Conservation (phyloP, 352 stramenopile genomes). For the Hyaloperonospora brassicae region DNA sequence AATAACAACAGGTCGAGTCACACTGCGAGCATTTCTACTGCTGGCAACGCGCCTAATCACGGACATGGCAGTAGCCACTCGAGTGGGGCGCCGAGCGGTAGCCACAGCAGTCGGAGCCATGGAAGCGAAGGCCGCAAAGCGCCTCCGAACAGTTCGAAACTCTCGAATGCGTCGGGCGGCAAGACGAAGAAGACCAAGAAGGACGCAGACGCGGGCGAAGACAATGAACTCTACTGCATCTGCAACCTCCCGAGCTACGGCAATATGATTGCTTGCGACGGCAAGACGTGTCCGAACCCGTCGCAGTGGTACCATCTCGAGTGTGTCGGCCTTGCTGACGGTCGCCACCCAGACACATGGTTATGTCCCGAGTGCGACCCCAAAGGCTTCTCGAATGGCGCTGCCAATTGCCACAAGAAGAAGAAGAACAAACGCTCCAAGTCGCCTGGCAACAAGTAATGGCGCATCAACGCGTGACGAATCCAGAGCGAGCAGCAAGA, state of each 20-base stretch:
- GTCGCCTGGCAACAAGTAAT: conserved; percentile 57
- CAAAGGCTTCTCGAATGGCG: conserved; percentile 49
- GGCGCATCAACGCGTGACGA: neutral
- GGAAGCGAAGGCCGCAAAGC: conserved; percentile 25
- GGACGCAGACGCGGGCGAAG: conserved; percentile 56
- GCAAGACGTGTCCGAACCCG: conserved; percentile 81
- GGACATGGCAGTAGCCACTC: conserved; percentile 13
- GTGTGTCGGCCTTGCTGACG: conserved; percentile 75
- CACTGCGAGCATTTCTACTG: conserved; percentile 18
- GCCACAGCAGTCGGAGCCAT: conserved; percentile 15
- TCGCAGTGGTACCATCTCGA: conserved; percentile 86
- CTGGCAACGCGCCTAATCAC: conserved; percentile 9
- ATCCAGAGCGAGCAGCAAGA: conserved; percentile 11
- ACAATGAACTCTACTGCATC: conserved; percentile 86
- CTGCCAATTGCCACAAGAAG: conserved; percentile 76
- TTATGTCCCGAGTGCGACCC: conserved; percentile 81
- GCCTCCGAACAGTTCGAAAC: conserved; percentile 20
- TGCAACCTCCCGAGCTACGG: conserved; percentile 82
- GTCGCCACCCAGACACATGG: conserved; percentile 78
- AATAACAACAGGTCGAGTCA: conserved; percentile 18
- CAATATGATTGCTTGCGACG: conserved; percentile 86
- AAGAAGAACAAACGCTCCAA: conserved; percentile 84
- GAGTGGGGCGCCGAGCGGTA: conserved; percentile 10
- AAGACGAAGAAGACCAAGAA: conserved; percentile 61
- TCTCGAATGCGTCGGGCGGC: conserved; percentile 14